Percentiles rank a stretch among this genome's conserved stretches.
These are phyloP conservation scores for Bathelium albidoporum DNA, from an alignment of 495 filamentous ascomycete genomes.

Conservation along the genomic window DNA sequence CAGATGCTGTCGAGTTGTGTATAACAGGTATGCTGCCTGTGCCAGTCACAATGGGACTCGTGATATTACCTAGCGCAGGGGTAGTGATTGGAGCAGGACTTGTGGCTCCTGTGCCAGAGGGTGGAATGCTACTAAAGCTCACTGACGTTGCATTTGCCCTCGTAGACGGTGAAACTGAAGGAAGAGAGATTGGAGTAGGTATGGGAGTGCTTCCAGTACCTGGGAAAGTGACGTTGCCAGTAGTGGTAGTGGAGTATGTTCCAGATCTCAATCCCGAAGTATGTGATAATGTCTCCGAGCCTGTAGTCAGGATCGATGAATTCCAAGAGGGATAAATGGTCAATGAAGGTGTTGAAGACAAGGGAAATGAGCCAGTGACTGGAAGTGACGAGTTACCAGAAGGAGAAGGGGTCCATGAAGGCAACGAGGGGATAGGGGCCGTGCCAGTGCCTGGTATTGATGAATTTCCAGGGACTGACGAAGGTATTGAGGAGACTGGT, in stretches of 20 bases:
- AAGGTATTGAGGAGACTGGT: neutral
- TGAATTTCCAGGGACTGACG: neutral
- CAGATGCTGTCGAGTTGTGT: neutral
- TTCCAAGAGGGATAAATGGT: neutral
- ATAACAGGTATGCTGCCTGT: neutral
- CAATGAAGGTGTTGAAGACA: neutral
- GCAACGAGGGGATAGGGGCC: neutral
- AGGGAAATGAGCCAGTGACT: neutral
- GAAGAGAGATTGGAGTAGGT: neutral
- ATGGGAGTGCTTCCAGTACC: neutral
- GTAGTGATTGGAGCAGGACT: neutral
- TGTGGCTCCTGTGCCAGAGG: neutral
- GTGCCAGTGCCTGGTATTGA: neutral
- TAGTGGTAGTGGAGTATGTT: neutral
- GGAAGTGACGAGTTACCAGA: neutral
- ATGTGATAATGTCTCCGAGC: neutral
- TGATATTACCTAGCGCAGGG: neutral
- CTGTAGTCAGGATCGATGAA: neutral
- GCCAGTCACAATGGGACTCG: neutral
- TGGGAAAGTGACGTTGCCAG: neutral
- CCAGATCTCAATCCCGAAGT: neutral
- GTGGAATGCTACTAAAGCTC: neutral
- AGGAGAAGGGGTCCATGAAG: neutral
- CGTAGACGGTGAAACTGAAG: neutral
- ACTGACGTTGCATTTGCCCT: neutral